Percentiles rank a stretch among this genome's conserved stretches.
Conservation (phyloP, 2,329 filamentous ascomycete species). For the Penicillium sp. region DNA sequence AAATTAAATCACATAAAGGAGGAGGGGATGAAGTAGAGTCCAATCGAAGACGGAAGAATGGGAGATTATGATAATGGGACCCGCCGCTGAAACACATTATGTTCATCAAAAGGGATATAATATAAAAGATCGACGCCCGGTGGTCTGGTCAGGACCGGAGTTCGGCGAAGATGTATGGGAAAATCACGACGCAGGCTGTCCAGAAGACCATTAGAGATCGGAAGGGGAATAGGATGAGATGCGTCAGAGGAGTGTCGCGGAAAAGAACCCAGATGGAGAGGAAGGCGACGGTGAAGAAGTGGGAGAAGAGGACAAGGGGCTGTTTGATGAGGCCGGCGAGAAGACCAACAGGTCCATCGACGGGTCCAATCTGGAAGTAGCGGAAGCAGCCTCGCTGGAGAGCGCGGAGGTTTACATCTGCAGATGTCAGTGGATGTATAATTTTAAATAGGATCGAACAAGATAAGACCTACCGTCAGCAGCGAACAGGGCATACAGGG, state of each 20-base stretch:
- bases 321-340: constrained; percentile 79
- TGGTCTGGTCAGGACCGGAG: constrained; percentile 45
- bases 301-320: constrained; percentile 79
- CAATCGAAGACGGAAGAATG: not conserved
- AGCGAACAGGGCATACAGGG: constrained; percentile 88
- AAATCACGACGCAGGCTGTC: constrained; percentile 79
- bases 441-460: not conserved
- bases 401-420: constrained; percentile 71
- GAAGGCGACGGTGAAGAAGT: constrained; percentile 94
- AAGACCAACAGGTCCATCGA: constrained; percentile 79
- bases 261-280: constrained; percentile 77
- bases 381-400: constrained; percentile 89
- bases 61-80: constrained; percentile 4
- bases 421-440: constrained; percentile 10
- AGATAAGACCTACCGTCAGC: constrained; percentile 62
- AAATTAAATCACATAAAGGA: constrained; percentile 21
- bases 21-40: constrained; percentile 2
- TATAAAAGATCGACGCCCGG: not conserved
- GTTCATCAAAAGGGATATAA: constrained; percentile 14
- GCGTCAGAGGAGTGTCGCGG: constrained; percentile 55
- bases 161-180: constrained; percentile 79
- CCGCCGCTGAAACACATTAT: constrained; percentile 12
- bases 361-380: constrained; percentile 79
- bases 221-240: constrained; percentile 67
- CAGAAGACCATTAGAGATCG: constrained; percentile 73